Conservation (phyloP, 306 rosid genomes). For the Fagus sylvatica region DNA sequence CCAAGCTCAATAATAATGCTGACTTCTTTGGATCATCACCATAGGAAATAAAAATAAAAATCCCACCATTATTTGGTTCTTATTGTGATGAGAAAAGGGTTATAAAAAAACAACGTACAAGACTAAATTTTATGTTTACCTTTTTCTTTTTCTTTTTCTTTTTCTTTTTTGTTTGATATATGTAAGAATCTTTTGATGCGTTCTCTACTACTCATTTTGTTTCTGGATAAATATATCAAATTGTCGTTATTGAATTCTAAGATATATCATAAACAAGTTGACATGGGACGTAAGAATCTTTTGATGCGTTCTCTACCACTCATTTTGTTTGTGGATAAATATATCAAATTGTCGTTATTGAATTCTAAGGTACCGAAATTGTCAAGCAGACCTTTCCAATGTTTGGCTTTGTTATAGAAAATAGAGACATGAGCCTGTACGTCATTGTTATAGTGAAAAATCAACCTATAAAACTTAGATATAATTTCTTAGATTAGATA, state of each 20-base stretch:
- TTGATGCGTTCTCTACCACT: neutral
- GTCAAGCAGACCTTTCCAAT: neutral
- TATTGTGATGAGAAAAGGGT: too few species aligned
- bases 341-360: neutral
- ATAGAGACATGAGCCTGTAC: neutral
- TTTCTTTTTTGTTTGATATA: too few species aligned
- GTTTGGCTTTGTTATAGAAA: neutral
- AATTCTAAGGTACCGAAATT: neutral
- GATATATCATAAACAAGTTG: neutral
- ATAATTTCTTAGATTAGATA: too few species aligned
- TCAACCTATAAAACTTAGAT: too few species aligned
- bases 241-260: neutral
- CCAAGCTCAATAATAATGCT: too few species aligned
- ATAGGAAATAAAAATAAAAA: too few species aligned
- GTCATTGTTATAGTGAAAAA: neutral
- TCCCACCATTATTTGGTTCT: too few species aligned
- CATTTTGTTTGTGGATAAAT: neutral
- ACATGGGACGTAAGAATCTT: neutral
- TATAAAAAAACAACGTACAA: too few species aligned
- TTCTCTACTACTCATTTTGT: constrained; percentile 1
- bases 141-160: too few species aligned
- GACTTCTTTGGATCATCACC: too few species aligned
- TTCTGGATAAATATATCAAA: neutral
- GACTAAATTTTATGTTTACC: too few species aligned
- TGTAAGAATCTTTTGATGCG: neutral